These are phyloP conservation scores for Thinopyrum elongatum DNA, from an alignment of 176 grass and related monocot genomes.

Conservation along the genomic window DNA sequence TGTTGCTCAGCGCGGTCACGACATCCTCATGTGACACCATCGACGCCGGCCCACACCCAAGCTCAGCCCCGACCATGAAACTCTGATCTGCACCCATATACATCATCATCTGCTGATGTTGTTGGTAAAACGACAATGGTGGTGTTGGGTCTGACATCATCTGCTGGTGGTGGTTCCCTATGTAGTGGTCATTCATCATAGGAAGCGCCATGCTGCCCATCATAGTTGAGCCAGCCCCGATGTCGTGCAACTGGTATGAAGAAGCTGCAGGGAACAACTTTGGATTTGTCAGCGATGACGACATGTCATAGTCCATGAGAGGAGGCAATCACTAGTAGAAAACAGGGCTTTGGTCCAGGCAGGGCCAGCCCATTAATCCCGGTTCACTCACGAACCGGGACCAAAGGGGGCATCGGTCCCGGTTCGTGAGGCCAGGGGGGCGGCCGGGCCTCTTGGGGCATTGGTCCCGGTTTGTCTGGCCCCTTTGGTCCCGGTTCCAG, in stretches of 20 bases:
- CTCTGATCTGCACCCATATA: neutral
- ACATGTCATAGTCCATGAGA: neutral
- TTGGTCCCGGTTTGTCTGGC: too few relatives aligned
- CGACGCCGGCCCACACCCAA: neutral
- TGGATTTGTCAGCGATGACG: rapidly evolving
- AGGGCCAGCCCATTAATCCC: too few relatives aligned
- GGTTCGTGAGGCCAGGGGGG: too few relatives aligned
- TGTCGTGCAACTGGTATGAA: neutral
- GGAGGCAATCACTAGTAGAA: too few relatives aligned
- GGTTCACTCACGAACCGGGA: too few relatives aligned
- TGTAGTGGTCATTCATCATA: neutral
- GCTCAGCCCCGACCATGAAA: neutral
- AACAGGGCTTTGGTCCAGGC: too few relatives aligned
- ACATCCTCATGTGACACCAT: slow-evolving; percentile 21
- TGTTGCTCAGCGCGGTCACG: neutral
- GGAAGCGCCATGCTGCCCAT: neutral
- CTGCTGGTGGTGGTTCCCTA: neutral
- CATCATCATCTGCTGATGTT: neutral
- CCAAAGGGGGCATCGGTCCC: too few relatives aligned
- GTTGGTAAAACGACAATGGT: neutral
- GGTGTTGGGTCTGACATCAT: neutral
- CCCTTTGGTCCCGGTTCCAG: too few relatives aligned
- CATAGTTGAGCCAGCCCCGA: neutral
- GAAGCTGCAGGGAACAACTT: neutral
- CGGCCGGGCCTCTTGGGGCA: too few relatives aligned